A percentile compares a stretch with the other conserved stretches of the same genome.
Evolutionary conservation across 176 grass and related monocot genomes (phyloP).

Genomic region (Cenchrus fungigraminus): DNA sequence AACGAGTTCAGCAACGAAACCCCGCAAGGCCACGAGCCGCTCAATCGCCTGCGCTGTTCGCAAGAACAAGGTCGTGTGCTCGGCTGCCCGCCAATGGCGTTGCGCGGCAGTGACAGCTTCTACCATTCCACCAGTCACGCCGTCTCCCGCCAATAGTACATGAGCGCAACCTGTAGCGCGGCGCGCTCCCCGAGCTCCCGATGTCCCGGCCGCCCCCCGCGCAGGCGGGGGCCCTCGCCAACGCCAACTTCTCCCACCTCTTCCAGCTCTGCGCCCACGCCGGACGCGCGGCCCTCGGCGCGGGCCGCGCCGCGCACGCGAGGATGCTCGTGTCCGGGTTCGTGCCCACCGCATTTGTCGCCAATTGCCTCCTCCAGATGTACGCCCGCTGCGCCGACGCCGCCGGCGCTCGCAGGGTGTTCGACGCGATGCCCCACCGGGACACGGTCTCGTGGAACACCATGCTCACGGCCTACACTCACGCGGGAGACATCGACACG

Average conservation of each 20-base stretch:
- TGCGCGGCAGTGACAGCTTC: slow-evolving; percentile 4
- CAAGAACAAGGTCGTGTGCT: background rate
- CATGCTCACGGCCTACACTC: slow-evolving; percentile 54
- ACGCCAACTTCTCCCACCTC: slow-evolving; percentile 61
- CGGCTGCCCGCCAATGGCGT: slow-evolving; percentile 6
- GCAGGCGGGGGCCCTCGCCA: background rate
- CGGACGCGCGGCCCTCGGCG: slow-evolving; percentile 36
- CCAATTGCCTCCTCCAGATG: slow-evolving; percentile 82
- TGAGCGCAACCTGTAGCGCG: background rate
- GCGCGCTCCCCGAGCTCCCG: background rate
- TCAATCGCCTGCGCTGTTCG: background rate
- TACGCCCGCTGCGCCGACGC: slow-evolving; percentile 55
- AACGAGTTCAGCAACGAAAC: background rate
- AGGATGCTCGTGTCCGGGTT: slow-evolving; percentile 68
- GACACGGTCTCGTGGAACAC: slow-evolving; percentile 83
- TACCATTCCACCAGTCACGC: background rate
- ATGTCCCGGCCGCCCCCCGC: slow-evolving; percentile 6
- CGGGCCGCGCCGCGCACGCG: slow-evolving; percentile 61
- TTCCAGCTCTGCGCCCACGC: slow-evolving; percentile 63
- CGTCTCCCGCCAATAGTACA: slow-evolving; percentile 10
- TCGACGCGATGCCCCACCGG: slow-evolving; percentile 56
- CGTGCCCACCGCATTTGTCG: slow-evolving; percentile 63
- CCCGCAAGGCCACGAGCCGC: background rate
- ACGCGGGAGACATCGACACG: slow-evolving; percentile 28
- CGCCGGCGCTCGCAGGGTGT: slow-evolving; percentile 47